Conservation (phyloP, 1,139 yeast genomes). For the Hanseniaspora sp. region DNA sequence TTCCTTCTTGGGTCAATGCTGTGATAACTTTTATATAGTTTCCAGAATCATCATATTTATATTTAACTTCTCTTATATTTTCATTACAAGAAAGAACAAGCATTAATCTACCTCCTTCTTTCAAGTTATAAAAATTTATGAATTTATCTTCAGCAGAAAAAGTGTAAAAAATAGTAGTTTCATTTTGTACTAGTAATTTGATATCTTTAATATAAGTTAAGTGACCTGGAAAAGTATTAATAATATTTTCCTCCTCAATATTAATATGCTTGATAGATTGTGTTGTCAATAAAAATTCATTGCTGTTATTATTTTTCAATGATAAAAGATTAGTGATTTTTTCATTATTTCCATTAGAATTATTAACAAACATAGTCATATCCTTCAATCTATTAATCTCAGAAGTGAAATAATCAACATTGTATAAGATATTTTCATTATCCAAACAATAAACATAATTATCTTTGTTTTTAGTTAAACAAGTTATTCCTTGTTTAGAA, state of each 20-base stretch:
- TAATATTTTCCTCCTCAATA: slow-evolving; percentile 30
- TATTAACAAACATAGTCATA: slow-evolving; percentile 27
- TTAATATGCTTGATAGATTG: slow-evolving; percentile 32
- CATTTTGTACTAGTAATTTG: slow-evolving; percentile 30
- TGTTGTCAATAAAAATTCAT: slow-evolving; percentile 28
- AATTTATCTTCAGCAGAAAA: slow-evolving; percentile 71
- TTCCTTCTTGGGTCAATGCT: slow-evolving; percentile 58
- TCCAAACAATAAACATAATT: slow-evolving; percentile 50
- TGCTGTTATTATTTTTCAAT: slow-evolving; percentile 28
- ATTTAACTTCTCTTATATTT: slow-evolving; percentile 39
- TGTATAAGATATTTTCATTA: slow-evolving; percentile 46
- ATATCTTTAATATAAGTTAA: slow-evolving; percentile 49
- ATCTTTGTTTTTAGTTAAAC: slow-evolving; percentile 34
- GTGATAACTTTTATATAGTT: slow-evolving; percentile 31
- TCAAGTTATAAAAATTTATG: slow-evolving; percentile 49
- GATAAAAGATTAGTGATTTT: slow-evolving; percentile 22
- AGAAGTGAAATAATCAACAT: slow-evolving; percentile 49
- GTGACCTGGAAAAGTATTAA: slow-evolving; percentile 59
- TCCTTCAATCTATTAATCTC: slow-evolving; percentile 36
- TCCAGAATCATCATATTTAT: slow-evolving; percentile 33
- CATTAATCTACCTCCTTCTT: slow-evolving; percentile 29
- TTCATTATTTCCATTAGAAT: slow-evolving; percentile 18
- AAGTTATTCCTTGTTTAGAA: slow-evolving; percentile 44
- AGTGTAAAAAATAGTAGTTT: slow-evolving; percentile 42
- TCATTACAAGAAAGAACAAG: slow-evolving; percentile 35